phyloP scores from a whole-genome alignment of 1,284 basidiomycete species.

The Pascua guehoae region DNA sequence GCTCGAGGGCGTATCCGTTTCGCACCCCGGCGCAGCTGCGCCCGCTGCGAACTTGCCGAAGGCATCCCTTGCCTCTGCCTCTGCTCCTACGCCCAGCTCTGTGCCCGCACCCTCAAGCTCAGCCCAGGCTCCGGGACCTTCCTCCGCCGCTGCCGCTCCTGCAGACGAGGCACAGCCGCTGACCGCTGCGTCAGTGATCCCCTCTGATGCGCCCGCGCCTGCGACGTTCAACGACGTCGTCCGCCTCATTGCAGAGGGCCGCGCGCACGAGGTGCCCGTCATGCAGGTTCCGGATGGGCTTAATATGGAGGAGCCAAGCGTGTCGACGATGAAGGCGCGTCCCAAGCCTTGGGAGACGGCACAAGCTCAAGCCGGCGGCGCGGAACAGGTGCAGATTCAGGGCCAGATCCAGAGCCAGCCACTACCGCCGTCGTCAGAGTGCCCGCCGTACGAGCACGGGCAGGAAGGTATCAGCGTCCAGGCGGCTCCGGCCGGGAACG shows the following conservation, averaged over 20 bases:
- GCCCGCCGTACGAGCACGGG: too few species aligned
- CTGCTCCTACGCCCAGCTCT: background rate
- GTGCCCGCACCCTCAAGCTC: background rate
- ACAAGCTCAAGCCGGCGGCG: too few species aligned
- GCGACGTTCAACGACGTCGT: conserved; percentile 15
- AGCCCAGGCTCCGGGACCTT: background rate
- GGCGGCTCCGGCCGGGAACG: too few species aligned
- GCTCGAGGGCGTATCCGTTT: background rate
- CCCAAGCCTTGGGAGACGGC: conserved; percentile 24
- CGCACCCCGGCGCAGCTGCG: background rate
- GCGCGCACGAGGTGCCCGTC: conserved; percentile 29
- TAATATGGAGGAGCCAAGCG: conserved; percentile 22
- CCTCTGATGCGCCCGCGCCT: conserved; percentile 1
- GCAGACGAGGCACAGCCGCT: background rate
- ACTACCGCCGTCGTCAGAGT: too few species aligned
- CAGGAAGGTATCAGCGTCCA: too few species aligned
- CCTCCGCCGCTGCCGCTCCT: background rate
- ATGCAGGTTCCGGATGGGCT: conserved; percentile 31
- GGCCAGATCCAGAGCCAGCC: background rate
- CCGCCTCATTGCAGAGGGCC: conserved; percentile 31
- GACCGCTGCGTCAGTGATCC: background rate
- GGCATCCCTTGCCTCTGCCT: background rate
- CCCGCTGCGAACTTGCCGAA: background rate
- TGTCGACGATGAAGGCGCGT: conserved; percentile 7
- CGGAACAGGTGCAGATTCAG: background rate